Evolutionary conservation across 148 eudicot genomes (phyloP).

Genomic region (Rhododendron ferrugineum): DNA sequence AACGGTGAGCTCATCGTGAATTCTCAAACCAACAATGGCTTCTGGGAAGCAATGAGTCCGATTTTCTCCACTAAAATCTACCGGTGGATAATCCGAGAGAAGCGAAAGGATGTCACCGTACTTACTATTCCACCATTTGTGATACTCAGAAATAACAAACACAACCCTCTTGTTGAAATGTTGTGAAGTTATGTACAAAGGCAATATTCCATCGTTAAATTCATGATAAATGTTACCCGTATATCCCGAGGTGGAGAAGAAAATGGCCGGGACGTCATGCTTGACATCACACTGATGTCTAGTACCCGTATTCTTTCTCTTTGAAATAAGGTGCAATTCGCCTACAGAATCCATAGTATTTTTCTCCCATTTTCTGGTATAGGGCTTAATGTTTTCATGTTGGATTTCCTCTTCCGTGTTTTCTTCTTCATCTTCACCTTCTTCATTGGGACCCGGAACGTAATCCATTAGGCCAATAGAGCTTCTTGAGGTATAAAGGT

Average conservation of each 20-base stretch:
- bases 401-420: constrained; percentile 27
- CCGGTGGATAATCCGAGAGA: constrained; percentile 58
- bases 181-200: constrained; percentile 82
- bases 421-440: constrained; percentile 15
- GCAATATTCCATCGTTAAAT: constrained; percentile 84
- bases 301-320: constrained; percentile 14
- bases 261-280: constrained; percentile 84
- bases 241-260: constrained; percentile 94
- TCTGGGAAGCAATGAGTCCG: constrained; percentile 82
- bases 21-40: constrained; percentile 69
- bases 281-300: constrained; percentile 56
- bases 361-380: constrained; percentile 88
- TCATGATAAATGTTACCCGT: constrained; percentile 93
- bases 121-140: constrained; percentile 86
- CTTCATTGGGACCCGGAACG: not conserved
- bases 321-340: constrained; percentile 54
- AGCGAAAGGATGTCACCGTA: constrained; percentile 63
- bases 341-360: constrained; percentile 60
- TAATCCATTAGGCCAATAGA: constrained; percentile 17
- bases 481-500: constrained; percentile 44
- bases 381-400: constrained; percentile 72
- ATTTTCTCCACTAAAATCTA: constrained; percentile 54
- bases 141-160: constrained; percentile 85
- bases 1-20: constrained; percentile 82
- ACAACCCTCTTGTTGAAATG: constrained; percentile 72